phyloP scores from a whole-genome alignment of 139 green algal species.

The Coelastrella sp. region DNA sequence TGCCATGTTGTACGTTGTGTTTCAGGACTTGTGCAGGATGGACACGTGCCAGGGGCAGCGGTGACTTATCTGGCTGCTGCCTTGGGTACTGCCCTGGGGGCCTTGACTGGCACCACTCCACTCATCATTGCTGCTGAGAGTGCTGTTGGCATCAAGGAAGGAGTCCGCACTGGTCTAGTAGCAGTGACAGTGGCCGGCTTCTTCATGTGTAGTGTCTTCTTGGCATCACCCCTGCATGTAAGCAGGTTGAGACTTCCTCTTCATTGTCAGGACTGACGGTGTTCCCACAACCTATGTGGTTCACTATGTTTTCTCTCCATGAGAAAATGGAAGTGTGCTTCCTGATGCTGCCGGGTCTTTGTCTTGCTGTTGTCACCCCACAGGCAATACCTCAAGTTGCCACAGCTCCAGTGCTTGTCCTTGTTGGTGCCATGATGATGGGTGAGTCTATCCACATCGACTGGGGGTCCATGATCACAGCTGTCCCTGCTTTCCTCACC shows the following conservation, averaged over 20 bases:
- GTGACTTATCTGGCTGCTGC: constrained; percentile 53
- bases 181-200: constrained; percentile 52
- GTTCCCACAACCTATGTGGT: too few relatives aligned
- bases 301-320: too few relatives aligned
- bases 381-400: constrained; percentile 55
- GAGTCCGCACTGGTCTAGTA: constrained; percentile 62
- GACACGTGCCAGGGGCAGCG: constrained; percentile 47
- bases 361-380: too few relatives aligned
- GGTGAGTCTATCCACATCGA: constrained; percentile 60
- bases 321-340: too few relatives aligned
- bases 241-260: too few relatives aligned
- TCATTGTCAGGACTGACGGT: too few relatives aligned
- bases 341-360: too few relatives aligned
- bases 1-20: not conserved
- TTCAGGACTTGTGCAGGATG: constrained; percentile 48
- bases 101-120: constrained; percentile 57
- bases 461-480: constrained; percentile 57
- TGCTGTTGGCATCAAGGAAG: constrained; percentile 69
- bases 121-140: constrained; percentile 66
- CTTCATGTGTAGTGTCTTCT: constrained; percentile 56
- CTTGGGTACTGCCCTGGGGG: constrained; percentile 45
- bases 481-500: constrained; percentile 65
- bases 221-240: constrained; percentile 60
- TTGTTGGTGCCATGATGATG: constrained; percentile 72
- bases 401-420: constrained; percentile 62